Conservation (phyloP, 2,329 filamentous ascomycete species). For the Colletotrichum liaoningense region DNA sequence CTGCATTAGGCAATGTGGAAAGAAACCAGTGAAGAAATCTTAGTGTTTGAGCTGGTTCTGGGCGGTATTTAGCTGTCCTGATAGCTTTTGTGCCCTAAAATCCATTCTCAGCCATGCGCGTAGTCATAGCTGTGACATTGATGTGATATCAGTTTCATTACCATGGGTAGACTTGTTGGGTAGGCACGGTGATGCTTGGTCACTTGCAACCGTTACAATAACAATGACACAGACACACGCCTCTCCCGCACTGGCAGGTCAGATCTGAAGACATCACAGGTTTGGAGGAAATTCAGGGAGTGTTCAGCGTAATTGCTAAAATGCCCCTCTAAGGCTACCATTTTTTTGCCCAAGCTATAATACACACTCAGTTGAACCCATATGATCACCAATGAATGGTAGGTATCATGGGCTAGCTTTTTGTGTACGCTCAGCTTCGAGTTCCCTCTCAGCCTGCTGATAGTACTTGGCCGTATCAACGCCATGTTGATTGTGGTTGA, state of each 20-base stretch:
- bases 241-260: background rate
- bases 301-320: background rate
- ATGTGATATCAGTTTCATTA: too few species aligned
- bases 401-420: slow-evolving; percentile 14
- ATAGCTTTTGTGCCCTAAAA: background rate
- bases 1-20: background rate
- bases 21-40: too few species aligned
- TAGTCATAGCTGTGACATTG: background rate
- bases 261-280: background rate
- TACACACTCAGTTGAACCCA: background rate
- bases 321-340: background rate
- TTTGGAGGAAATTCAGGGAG: background rate
- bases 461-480: slow-evolving; percentile 99
- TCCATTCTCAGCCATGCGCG: background rate
- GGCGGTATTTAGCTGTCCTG: background rate
- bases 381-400: background rate
- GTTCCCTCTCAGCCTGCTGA: slow-evolving; percentile 90
- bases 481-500: slow-evolving; percentile 95
- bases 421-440: slow-evolving; percentile 76
- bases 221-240: background rate
- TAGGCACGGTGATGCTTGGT: background rate
- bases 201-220: background rate
- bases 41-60: too few species aligned
- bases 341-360: background rate
- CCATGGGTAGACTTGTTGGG: too few species aligned